Conservation (phyloP, 192 early-diverging fungal genomes). For the Coemansia sp. region DNA sequence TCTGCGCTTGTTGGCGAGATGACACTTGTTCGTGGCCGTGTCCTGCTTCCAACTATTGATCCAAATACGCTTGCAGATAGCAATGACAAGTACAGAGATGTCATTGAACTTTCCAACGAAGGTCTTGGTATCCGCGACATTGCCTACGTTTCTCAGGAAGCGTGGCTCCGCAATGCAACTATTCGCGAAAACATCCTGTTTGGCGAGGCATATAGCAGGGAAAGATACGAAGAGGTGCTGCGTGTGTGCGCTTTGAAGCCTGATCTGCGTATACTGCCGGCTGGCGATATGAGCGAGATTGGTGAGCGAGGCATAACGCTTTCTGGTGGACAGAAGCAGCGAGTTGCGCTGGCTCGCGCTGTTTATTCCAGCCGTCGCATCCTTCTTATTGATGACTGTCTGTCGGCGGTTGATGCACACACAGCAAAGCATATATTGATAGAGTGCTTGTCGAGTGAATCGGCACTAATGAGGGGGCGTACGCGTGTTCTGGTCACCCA, state of each 20-base stretch:
- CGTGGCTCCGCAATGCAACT: conserved; percentile 66
- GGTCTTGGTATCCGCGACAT: conserved; percentile 55
- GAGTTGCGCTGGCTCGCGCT: conserved; percentile 82
- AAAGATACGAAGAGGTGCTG: conserved; percentile 73
- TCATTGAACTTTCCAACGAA: conserved; percentile 17
- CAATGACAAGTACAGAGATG: conserved; percentile 1
- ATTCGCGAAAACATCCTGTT: conserved; percentile 78
- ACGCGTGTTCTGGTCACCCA: conserved; percentile 88
- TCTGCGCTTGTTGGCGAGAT: conserved; percentile 80
- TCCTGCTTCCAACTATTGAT: conserved; percentile 14
- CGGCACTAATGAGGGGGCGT: conserved; percentile 65
- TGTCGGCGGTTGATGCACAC: conserved; percentile 91
- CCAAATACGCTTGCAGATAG: neutral
- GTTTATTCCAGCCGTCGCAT: conserved; percentile 67
- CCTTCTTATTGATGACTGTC: conserved; percentile 78
- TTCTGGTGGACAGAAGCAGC: conserved; percentile 79
- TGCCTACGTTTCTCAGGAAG: conserved; percentile 81
- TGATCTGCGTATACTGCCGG: conserved; percentile 80
- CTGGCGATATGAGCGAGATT: conserved; percentile 86
- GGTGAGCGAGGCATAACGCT: conserved; percentile 79
- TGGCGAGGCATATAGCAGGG: conserved; percentile 66
- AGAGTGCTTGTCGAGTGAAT: conserved; percentile 64
- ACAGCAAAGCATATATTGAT: conserved; percentile 82
- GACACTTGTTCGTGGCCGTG: conserved; percentile 12
- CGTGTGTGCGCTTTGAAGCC: conserved; percentile 74